phyloP scores from a whole-genome alignment of 1,139 yeast genomes.

The Geotrichum aggregatum region DNA sequence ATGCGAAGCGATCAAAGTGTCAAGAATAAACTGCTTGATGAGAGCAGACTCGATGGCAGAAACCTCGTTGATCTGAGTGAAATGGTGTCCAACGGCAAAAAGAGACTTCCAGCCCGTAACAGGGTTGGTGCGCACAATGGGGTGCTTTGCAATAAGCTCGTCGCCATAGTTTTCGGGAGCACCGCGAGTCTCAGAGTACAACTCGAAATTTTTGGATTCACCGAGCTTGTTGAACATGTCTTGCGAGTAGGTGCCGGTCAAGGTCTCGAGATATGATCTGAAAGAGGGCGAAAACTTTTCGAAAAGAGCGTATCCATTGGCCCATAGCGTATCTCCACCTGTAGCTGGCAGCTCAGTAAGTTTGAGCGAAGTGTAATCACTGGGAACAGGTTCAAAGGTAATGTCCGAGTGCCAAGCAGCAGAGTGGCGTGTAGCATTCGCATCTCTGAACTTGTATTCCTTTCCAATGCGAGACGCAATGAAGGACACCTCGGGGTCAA shows the following conservation, averaged over 20 bases:
- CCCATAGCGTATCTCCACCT: constrained; percentile 50
- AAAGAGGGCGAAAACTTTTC: constrained; percentile 46
- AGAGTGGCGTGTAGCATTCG: neutral
- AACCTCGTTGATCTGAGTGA: constrained; percentile 43
- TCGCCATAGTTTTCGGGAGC: constrained; percentile 37
- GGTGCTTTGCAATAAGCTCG: constrained; percentile 40
- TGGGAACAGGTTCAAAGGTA: constrained; percentile 47
- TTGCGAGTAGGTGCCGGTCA: constrained; percentile 34
- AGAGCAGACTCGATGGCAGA: constrained; percentile 39
- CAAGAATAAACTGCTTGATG: constrained; percentile 43
- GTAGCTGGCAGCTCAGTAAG: constrained; percentile 43
- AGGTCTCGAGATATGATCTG: constrained; percentile 42
- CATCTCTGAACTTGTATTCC: constrained; percentile 11
- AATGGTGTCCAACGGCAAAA: constrained; percentile 43
- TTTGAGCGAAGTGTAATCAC: constrained; percentile 46
- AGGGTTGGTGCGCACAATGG: constrained; percentile 47
- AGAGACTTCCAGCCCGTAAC: constrained; percentile 48
- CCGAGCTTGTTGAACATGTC: constrained; percentile 37
- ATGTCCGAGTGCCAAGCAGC: constrained; percentile 47
- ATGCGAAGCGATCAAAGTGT: constrained; percentile 45
- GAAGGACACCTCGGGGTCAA: constrained; percentile 24
- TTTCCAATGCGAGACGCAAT: constrained; percentile 29
- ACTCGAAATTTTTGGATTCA: constrained; percentile 39
- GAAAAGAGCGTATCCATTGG: constrained; percentile 47
- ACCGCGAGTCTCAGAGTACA: constrained; percentile 38